Conservation (phyloP, 2,329 filamentous ascomycete species). For the Pseudofabraea citricarpa region DNA sequence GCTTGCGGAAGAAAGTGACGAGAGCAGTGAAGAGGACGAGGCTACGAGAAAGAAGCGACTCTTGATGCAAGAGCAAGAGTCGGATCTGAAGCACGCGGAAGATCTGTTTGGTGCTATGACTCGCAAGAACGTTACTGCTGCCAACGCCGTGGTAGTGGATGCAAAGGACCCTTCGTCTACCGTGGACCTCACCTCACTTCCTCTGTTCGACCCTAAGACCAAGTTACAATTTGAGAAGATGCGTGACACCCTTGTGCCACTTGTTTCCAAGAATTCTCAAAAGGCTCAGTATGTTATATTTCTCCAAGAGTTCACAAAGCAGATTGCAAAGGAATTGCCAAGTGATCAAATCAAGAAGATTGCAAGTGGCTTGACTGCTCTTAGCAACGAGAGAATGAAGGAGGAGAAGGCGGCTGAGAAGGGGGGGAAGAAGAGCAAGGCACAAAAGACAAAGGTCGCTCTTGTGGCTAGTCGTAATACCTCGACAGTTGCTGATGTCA, state of each 20-base stretch:
- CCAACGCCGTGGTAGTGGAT: conserved; percentile 64
- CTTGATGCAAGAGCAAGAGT: conserved; percentile 75
- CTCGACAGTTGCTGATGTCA: conserved; percentile 62
- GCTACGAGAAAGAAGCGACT: conserved; percentile 70
- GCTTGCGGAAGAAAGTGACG: conserved; percentile 50
- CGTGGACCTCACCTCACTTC: conserved; percentile 74
- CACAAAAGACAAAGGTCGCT: conserved; percentile 88
- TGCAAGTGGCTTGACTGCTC: conserved; percentile 77
- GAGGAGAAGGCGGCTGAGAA: conserved; percentile 95
- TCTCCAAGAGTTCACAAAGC: conserved; percentile 85
- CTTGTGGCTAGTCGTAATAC: conserved; percentile 60
- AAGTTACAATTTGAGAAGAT: conserved; percentile 82
- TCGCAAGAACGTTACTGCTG: conserved; percentile 63
- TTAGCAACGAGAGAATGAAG: conserved; percentile 97
- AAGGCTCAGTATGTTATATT: conserved; percentile 90
- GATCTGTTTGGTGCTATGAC: conserved; percentile 80
- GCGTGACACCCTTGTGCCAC: conserved; percentile 71
- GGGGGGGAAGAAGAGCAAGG: conserved; percentile 94
- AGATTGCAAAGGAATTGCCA: conserved; percentile 78
- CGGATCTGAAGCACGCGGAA: conserved; percentile 83
- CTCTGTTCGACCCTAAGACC: conserved; percentile 83
- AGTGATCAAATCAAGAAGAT: conserved; percentile 98
- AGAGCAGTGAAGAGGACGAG: conserved; percentile 66
- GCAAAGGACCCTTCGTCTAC: conserved; percentile 69
- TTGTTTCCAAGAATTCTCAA: conserved; percentile 70